Base-by-base conservation (phyloP, 805 yeast genomes). In the Zygotorulaspora chibaensis region DNA sequence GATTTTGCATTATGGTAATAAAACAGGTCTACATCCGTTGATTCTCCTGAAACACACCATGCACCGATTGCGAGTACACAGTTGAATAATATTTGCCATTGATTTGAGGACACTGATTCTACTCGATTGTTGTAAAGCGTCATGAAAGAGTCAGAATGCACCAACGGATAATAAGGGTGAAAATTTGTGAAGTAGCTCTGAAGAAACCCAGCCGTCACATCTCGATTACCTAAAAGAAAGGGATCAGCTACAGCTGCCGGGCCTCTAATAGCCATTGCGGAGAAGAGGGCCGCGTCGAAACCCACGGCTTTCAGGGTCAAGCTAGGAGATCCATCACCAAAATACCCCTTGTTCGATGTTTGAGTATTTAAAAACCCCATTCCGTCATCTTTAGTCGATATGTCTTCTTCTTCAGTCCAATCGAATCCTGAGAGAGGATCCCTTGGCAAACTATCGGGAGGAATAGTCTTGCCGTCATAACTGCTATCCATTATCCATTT, bases 11-110 rank as follows among this genome's bases (percentile, higher is more conserved):
- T 69, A 39, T 73, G 73, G 55, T 79, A 83, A 49, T 80, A 83
- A 38, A 74, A 67, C 29, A 79, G 50, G 56, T 82, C 86, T 34
- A 74, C 67, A 44, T 70, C 71, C 13, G 70, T 56, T 5, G 60
- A 60, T 50, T 80, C 83, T 11, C 82, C 83, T 53, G 76, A 72
- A 9, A 74, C 51, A 58, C 84, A 79, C 83, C 85, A 82, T 18
- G 85, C 75, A 12, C 88, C 89, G n/a, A 83, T 63, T 0, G 85
- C 84, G 23, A 81, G 59, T 0, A 82, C 79, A 0, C 82, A 72
- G 55, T 81, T 76, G 35, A 79, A 60, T 27, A 83, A 55, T 17
- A 80, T 68, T 50, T 75, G 75, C 80, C 82, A 80, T 30, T 57
- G 54, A 33, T 68, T 70, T 36, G 70, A 69, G 38, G 73, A 62